phyloP scores from a whole-genome alignment of 1,284 basidiomycete genomes.

The Puccinia triticina region DNA sequence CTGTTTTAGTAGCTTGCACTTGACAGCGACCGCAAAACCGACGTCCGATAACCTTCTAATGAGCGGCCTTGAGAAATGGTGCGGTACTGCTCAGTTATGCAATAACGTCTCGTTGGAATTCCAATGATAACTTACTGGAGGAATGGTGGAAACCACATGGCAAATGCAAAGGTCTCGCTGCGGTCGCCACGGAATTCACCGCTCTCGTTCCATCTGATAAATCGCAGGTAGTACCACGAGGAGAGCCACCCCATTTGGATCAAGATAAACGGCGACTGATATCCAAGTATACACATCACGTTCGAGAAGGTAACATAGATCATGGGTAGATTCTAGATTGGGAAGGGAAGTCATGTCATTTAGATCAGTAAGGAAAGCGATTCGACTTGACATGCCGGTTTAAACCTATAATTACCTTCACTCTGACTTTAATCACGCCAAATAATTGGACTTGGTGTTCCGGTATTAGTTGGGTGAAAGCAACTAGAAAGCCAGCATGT shows the following conservation, averaged over 20 bases:
- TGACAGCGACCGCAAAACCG: slow-evolving; percentile 68
- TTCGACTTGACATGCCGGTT: background rate
- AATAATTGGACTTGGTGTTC: slow-evolving; percentile 95
- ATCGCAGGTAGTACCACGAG: slow-evolving; percentile 89
- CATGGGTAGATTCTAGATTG: slow-evolving; percentile 79
- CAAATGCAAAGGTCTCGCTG: slow-evolving; percentile 93
- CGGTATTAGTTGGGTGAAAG: slow-evolving; percentile 94
- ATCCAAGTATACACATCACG: slow-evolving; percentile 81
- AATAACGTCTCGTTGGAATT: no score
- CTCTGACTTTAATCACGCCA: slow-evolving; percentile 79
- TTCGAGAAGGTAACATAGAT: slow-evolving; percentile 88
- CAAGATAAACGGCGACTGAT: slow-evolving; percentile 89
- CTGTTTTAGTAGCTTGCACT: slow-evolving; percentile 73
- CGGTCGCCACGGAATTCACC: slow-evolving; percentile 73
- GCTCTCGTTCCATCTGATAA: slow-evolving; percentile 79
- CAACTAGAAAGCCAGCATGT: slow-evolving; percentile 87
- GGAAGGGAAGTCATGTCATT: background rate
- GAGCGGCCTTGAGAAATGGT: slow-evolving; percentile 63
- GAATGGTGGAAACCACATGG: slow-evolving; percentile 94
- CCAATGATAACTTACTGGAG: slow-evolving; percentile 69
- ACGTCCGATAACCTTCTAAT: slow-evolving; percentile 72
- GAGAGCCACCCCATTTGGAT: slow-evolving; percentile 99
- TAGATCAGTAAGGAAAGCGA: background rate
- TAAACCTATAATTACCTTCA: slow-evolving; percentile 71
- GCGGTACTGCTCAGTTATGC: background rate